Conservation (phyloP, 2,329 filamentous ascomycete species). For the Aspergillus ibericus region DNA sequence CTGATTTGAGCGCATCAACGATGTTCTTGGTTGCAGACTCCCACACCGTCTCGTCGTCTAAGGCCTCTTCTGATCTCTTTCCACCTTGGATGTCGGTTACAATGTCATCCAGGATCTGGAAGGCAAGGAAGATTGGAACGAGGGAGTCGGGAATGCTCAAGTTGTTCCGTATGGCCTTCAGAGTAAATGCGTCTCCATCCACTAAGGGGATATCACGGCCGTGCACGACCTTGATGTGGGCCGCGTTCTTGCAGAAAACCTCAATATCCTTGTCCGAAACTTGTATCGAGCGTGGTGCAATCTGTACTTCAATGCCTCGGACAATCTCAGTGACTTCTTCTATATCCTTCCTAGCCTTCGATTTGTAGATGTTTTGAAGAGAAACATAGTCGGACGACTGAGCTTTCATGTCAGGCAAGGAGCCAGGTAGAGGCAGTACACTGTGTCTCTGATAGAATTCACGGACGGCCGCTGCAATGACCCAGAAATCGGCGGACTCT, state of each 20-base stretch:
- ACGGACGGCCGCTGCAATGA: conserved; percentile 77
- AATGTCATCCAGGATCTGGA: conserved; percentile 49
- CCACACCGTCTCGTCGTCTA: conserved; percentile 39
- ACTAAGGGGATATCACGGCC: conserved; percentile 58
- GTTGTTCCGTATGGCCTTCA: conserved; percentile 43
- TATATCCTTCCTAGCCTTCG: conserved; percentile 76
- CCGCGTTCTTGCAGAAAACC: conserved; percentile 91
- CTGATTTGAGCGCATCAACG: conserved; percentile 36
- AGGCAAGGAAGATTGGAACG: conserved; percentile 68
- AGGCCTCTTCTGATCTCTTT: conserved; percentile 17
- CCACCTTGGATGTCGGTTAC: conserved; percentile 56
- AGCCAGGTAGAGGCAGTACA: conserved; percentile 78
- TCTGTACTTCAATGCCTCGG: conserved; percentile 53
- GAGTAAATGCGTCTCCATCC: conserved; percentile 39
- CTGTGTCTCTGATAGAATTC: conserved; percentile 72
- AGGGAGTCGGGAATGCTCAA: conserved; percentile 56
- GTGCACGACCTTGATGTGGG: conserved; percentile 85
- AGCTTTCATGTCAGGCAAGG: conserved; percentile 96
- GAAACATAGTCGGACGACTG: conserved; percentile 85
- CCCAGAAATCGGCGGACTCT: conserved; percentile 73
- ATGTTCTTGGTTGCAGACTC: conserved; percentile 29
- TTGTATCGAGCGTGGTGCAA: conserved; percentile 45
- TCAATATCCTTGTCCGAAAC: conserved; percentile 77
- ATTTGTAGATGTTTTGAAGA: conserved; percentile 90
- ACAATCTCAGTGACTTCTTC: conserved; percentile 70